Base-by-base conservation (phyloP, 805 yeast species). In the Saccharomycopsis fodiens region DNA sequence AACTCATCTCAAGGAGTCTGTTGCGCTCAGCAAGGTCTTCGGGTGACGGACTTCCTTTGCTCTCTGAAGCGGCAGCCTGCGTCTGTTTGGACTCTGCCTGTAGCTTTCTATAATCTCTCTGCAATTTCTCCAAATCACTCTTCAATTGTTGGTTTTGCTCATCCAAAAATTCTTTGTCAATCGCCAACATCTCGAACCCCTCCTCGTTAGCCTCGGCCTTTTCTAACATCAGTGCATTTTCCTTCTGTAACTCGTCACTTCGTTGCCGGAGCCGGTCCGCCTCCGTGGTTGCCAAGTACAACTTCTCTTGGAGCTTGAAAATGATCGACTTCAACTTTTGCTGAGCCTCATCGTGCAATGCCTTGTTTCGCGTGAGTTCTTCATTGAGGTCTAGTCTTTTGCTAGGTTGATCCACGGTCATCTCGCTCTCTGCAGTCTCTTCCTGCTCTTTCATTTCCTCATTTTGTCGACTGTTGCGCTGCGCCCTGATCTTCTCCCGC, bases 141-240 rank as follows among this genome's bases (percentile, higher is more conserved):
- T 47, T 47, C 25, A 74, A 51, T 2, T 53, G 48, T 3, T 56
- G 58, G 38, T 64, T 67, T n/a, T 63, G 58, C 3, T 64, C 66
- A 4, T 58, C 59, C 3, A 71, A 51, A 30, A 63, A 63, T 29
- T 69, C 78, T 38, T 70, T 67, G 36, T 79, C 84, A 0, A 74
- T 65, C 0, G 63, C 53, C 10, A 58, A 41, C 12, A 52, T 53
- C 45, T 65, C 70, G n/a, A 62, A 42, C 4, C 56, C 59, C 44
- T 57, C 67, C 23, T 62, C 64, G 25, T 34, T 47, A n/a, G 21
- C 16, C 8, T 44, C 46, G 4, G 39, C 22, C 3, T 35, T 38
- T 0, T 55, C 52, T 2, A 55, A 43, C 21, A 72, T 52, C 3
- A 52, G 55, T 2, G 56, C 56, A 45, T 68, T 67, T 32, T 65